Evolutionary conservation across 2,329 filamentous ascomycete genomes (phyloP).

Genomic region (Cryphonectria parasitica): DNA sequence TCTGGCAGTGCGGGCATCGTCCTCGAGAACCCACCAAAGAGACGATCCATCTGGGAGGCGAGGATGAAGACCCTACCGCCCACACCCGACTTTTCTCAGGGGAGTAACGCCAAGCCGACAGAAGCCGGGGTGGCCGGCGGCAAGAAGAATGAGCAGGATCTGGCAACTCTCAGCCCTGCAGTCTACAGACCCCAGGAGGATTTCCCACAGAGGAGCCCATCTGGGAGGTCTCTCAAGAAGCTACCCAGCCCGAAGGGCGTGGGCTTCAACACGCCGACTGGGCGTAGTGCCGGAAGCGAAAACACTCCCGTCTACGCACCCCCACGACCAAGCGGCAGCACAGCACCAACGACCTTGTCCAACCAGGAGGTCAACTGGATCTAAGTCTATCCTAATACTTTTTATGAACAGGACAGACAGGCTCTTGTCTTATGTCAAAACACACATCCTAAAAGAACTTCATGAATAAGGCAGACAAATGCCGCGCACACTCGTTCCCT

Average conservation of each 20-base stretch:
- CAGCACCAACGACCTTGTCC: conserved; percentile 17
- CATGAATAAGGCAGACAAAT: conserved; percentile 2
- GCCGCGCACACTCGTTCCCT: conserved; percentile 10
- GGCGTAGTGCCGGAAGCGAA: conserved; percentile 6
- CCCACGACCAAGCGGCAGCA: conserved; percentile 17
- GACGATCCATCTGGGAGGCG: conserved; percentile 38
- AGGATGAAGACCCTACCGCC: conserved; percentile 46
- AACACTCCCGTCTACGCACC: conserved; percentile 9
- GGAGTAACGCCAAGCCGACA: conserved; percentile 28
- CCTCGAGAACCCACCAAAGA: conserved; percentile 33
- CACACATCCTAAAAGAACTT: background rate
- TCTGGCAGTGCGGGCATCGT: conserved; percentile 15
- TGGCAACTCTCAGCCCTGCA: conserved; percentile 50
- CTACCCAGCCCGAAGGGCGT: conserved; percentile 49
- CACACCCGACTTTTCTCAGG: conserved; percentile 36
- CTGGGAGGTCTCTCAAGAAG: conserved; percentile 34
- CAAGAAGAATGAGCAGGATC: conserved; percentile 37
- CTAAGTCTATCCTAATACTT: conserved; percentile 18
- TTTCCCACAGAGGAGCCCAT: conserved; percentile 36
- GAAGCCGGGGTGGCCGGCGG: conserved; percentile 35
- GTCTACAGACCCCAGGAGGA: conserved; percentile 51
- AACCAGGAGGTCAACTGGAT: conserved; percentile 26
- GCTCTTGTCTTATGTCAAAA: conserved; percentile 2
- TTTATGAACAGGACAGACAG: conserved; percentile 7
- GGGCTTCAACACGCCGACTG: conserved; percentile 42